Evolutionary conservation across 1,284 basidiomycete genomes (phyloP).

Genomic region (Fomes fomentarius): DNA sequence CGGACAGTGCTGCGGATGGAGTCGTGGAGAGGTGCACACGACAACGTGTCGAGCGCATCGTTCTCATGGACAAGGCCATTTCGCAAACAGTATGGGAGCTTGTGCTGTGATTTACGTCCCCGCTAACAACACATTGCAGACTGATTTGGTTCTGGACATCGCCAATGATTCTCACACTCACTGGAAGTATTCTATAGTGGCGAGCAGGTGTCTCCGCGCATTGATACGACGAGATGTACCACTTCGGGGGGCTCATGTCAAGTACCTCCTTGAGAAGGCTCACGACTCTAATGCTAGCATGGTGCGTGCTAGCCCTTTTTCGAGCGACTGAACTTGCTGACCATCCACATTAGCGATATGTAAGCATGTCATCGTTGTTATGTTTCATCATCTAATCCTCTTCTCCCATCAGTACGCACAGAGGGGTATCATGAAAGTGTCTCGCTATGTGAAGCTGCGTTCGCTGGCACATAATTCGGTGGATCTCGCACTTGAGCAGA

Average conservation of each 20-base stretch:
- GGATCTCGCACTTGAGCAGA: conserved; percentile 57
- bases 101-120: not conserved
- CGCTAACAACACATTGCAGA: conserved; percentile 14
- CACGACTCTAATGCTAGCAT: conserved; percentile 66
- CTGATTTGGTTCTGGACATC: conserved; percentile 47
- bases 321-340: conserved; percentile 7
- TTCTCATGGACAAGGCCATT: conserved; percentile 44
- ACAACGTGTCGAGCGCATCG: conserved; percentile 48
- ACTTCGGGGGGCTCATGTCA: conserved; percentile 52
- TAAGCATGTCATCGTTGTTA: conserved; percentile 36
- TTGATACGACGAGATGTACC: conserved; percentile 78
- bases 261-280: conserved; percentile 59
- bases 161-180: conserved; percentile 67
- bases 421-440: conserved; percentile 66
- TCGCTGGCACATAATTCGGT: conserved; percentile 63
- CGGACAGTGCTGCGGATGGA: conserved; percentile 33
- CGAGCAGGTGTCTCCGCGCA: conserved; percentile 73
- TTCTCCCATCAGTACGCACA: conserved; percentile 61
- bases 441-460: conserved; percentile 79
- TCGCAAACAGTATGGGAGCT: conserved; percentile 44
- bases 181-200: conserved; percentile 84
- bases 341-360: conserved; percentile 54
- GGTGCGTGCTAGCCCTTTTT: conserved; percentile 41
- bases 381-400: not conserved
- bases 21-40: conserved; percentile 48